Base-by-base conservation (phyloP, 768 basidiomycete genomes). In the Clavaria fumosa region DNA sequence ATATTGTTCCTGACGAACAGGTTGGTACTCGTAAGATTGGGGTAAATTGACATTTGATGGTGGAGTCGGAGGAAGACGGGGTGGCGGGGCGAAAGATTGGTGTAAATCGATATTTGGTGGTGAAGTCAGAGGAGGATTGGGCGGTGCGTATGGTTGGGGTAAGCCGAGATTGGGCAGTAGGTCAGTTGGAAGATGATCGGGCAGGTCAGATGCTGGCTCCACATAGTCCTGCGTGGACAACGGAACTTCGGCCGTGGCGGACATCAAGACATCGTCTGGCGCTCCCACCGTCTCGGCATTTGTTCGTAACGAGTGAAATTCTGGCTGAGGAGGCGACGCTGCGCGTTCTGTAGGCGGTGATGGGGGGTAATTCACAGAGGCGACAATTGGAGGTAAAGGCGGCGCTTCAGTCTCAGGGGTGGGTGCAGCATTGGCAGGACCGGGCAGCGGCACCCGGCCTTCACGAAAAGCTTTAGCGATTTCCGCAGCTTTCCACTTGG, bases 401-500 rank as follows among this genome's bases (percentile, higher is more conserved):
- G 20, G 10, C 45, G 31, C 12, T 22, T 28, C 48, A 18, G 40
- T 45, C 21, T 31, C 43, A 23, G 9, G 31, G n/a, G n/a, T n/a
- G n/a, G n/a, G 42, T 23, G 49, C 50, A 41, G 56, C 63, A 36
- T 67, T 74, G 33, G 81, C 75, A 41, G 85, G 81, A 2, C 86
- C 93, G 2, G 90, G 72, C 1, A 63, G 59, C 7, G 93, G 90
- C 46, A 68, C 73, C 15, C 83, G 71, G 4, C 95, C 91, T 55
- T 96, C 93, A n/a, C 91, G 76, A 51, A 90, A 71, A 1, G 93
- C 90, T 55, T 85, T 96, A 12, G 85, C 75, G 14, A 97, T 90
- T 44, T 95, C 89, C 9, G 82, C 79, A 24, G 93, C 93, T 55
- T 96, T 96, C 91, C 95, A 99, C 55, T 95, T 88, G 3, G 90